phyloP scores from a whole-genome alignment of 2,329 filamentous ascomycete species.

The Diaporthe sp. region DNA sequence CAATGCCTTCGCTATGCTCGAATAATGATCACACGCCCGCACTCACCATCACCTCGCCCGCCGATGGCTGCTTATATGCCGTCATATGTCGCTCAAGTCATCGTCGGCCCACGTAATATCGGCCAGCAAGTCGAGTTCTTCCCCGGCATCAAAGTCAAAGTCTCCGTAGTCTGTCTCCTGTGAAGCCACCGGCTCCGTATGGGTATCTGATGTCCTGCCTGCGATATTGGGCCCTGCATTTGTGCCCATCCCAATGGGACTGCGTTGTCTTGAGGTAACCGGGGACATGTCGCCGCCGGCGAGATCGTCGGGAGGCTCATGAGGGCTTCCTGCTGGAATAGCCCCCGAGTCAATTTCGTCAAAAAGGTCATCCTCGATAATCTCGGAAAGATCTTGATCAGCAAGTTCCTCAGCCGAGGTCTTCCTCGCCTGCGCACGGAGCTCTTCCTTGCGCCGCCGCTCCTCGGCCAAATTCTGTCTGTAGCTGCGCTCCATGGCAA shows the following conservation, averaged over 20 bases:
- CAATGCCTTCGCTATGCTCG: background rate
- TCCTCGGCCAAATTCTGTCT: constrained; percentile 47
- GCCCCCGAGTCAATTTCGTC: background rate
- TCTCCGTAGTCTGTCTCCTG: constrained; percentile 51
- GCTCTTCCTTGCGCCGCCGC: constrained; percentile 39
- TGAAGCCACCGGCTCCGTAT: constrained; percentile 41
- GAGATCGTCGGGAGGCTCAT: background rate
- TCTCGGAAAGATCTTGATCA: background rate
- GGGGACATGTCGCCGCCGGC: background rate
- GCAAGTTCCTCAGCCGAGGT: background rate
- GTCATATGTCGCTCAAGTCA: constrained; percentile 36
- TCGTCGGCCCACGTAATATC: constrained; percentile 29
- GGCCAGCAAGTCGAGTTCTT: constrained; percentile 31
- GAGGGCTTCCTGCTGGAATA: background rate
- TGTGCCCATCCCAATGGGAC: background rate
- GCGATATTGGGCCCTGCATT: background rate
- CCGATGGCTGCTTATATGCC: background rate
- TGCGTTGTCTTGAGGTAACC: background rate
- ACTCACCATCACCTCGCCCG: background rate
- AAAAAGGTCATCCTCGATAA: constrained; percentile 5
- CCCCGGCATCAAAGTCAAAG: constrained; percentile 34
- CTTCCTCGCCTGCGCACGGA: constrained; percentile 4
- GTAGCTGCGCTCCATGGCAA: constrained; percentile 50
- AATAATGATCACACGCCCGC: background rate
- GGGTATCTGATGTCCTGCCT: background rate